Evolutionary conservation across 176 grass and related monocot genomes (phyloP), one percentile per base, ranked within the genome.

Genomic region (Lolium perenne): DNA sequence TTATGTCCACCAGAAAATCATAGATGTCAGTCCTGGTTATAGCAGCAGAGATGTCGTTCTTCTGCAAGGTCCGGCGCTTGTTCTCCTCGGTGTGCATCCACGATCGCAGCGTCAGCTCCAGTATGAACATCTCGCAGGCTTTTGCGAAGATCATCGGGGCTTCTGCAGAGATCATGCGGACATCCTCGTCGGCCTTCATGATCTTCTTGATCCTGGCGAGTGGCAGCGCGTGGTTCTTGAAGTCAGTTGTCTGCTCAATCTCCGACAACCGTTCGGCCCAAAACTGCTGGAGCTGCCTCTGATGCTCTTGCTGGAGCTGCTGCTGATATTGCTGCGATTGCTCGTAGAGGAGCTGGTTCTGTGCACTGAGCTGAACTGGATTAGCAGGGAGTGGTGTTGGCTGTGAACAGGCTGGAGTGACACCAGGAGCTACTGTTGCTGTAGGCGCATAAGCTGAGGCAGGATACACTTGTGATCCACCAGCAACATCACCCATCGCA

Each of bases 401-500:
- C 62, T 91, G 89, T 73, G 78, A 59, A 64, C 80, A n/a, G 0
- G 84, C 17, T 21, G 84, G 35, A 38, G 45, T 35, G 14, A 49
- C 81, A 38, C 76, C 64, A 55, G 84, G 56, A 82, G 48, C 62
- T n/a, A 87, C 40, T 48, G 84, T 76, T 60, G 70, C 71, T 81
- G 80, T 48, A 53, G 77, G 84, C 0, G 78, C 84, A 62, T 89
- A 94, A 16, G 88, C 64, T 61, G 78, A 63, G 0, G 77, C 55
- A 85, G 83, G 46, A 54, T 91, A 82, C 23, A 62, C 81, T 89
- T 94, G 92, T 6, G 87, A 90, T 81, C 86, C 89, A 84, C 76
- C 76, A 71, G 86, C 57, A 78, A 70, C 89, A 75, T 69, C 80
- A 47, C 72, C 77, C n/a, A 87, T 85, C n/a, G 85, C 56, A 79